Evolutionary conservation across 179 eudicot genomes (phyloP), one percentile per base, ranked within the genome.

Genomic region (Heliamphora ciliata): DNA sequence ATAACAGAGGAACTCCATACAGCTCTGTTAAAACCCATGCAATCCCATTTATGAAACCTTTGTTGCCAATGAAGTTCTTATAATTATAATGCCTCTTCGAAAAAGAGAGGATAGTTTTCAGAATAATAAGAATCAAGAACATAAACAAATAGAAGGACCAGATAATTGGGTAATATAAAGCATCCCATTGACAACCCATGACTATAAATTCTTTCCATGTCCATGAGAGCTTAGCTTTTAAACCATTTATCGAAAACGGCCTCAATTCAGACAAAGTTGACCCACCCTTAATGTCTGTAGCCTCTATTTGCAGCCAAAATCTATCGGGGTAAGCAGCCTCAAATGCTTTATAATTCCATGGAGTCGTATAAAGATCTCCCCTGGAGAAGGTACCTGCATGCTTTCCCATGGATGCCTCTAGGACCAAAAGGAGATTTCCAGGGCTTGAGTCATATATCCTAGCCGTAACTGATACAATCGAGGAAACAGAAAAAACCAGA

Each of bases 161-260:
- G 52, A 95, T 88, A 77, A 94, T 78, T 8, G 93, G 98, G 81
- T 86, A 84, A 85, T 94, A 95, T 64, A 95, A 81, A 55, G 91
- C 89, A 78, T 78, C 91, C 97, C 94, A 94, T 73, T 95, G 98
- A 81, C 95, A 94, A 51, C 98, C 98, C 98, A 95, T 94, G 84
- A 94, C 96, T 51, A 87, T n/a, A 82, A 92, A 92, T 86, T 95
- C 98, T 80, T 79, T 90, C 97, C 92, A 95, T 81, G 90, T 90
- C 98, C 98, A 95, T 8, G 89, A 79, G 48, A 91, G 80, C 82
- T 83, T 84, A 54, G 89, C 82, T 0, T 84, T 84, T 52, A 87
- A 86, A 64, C 97, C 96, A 81, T 81, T 91, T 66, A 92, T 69
- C 18, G 98, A 95, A 75, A 95, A 94, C 63, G 98, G 97, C 86